Conservation (phyloP, 805 yeast species). For the Cyberlindnera americana region DNA sequence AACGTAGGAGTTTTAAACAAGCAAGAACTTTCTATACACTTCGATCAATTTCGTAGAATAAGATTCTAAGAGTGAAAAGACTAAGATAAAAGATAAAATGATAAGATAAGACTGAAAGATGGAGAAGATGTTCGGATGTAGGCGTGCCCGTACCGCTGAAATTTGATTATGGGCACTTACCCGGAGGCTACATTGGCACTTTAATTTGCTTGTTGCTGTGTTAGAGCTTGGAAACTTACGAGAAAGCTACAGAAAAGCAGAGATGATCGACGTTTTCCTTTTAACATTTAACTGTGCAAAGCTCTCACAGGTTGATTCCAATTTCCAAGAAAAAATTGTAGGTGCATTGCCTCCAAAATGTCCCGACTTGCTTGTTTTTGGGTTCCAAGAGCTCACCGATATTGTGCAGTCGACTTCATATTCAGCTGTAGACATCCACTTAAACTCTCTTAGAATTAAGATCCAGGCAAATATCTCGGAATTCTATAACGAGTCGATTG, state of each 20-base stretch:
- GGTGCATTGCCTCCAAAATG: constrained; percentile 30
- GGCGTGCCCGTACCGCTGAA: too few relatives aligned
- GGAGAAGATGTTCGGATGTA: too few relatives aligned
- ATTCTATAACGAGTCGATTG: constrained; percentile 37
- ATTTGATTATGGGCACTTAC: too few relatives aligned
- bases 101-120: too few relatives aligned
- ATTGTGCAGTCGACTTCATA: constrained; percentile 51
- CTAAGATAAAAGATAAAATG: too few relatives aligned
- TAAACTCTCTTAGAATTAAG: constrained; percentile 35
- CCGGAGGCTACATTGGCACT: too few relatives aligned
- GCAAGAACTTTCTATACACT: too few relatives aligned
- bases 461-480: constrained; percentile 35
- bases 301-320: constrained; percentile 30
- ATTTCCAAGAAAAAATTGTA: constrained; percentile 28
- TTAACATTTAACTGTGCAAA: constrained; percentile 59
- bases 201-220: too few relatives aligned
- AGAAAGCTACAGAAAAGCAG: background rate
- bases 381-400: constrained; percentile 62
- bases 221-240: too few relatives aligned
- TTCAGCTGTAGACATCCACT: constrained; percentile 32
- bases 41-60: too few relatives aligned
- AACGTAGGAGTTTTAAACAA: too few relatives aligned
- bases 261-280: constrained; percentile 16
- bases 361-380: constrained; percentile 53
- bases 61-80: too few relatives aligned